These are phyloP conservation scores for Stipa capillata DNA, from an alignment of 176 grass and related monocot species.

Conservation along the genomic window DNA sequence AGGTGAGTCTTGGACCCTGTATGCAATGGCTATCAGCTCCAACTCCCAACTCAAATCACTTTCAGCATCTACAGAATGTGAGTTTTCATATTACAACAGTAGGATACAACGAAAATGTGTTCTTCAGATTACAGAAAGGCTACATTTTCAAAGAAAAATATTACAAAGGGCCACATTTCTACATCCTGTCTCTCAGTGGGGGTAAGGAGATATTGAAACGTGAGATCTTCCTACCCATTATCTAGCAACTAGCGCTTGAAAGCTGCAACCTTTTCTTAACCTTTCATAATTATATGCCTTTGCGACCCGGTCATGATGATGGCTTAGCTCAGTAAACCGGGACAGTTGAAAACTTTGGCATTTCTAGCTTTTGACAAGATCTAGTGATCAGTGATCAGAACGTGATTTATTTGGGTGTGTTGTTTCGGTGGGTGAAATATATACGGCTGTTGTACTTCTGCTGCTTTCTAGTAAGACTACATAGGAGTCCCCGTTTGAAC, in stretches of 20 bases:
- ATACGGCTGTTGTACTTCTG: conserved; percentile 18
- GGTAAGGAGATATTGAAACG: conserved; percentile 19
- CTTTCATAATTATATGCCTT: conserved; percentile 23
- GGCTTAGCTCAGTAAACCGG: background rate
- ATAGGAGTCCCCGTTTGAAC: conserved; percentile 40
- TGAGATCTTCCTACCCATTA: conserved; percentile 44
- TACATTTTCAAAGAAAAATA: background rate
- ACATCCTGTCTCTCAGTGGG: conserved; percentile 35
- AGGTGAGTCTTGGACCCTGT: background rate
- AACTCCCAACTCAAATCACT: conserved; percentile 13
- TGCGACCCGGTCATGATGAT: conserved; percentile 36
- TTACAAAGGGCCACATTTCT: background rate
- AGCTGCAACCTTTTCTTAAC: background rate
- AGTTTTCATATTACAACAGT: conserved; percentile 33
- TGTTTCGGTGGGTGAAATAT: background rate
- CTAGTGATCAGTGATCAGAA: conserved; percentile 13
- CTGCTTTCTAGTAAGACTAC: background rate
- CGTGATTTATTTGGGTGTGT: conserved; percentile 1
- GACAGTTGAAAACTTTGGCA: conserved; percentile 32
- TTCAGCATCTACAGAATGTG: conserved; percentile 20
- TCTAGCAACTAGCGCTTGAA: conserved; percentile 31
- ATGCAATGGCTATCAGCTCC: conserved; percentile 11
- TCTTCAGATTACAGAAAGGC: conserved; percentile 23
- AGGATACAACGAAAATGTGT: background rate
- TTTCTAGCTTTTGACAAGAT: conserved; percentile 43